Conservation (phyloP, 2,329 filamentous ascomycete genomes). For the Rachicladosporium sp. region DNA sequence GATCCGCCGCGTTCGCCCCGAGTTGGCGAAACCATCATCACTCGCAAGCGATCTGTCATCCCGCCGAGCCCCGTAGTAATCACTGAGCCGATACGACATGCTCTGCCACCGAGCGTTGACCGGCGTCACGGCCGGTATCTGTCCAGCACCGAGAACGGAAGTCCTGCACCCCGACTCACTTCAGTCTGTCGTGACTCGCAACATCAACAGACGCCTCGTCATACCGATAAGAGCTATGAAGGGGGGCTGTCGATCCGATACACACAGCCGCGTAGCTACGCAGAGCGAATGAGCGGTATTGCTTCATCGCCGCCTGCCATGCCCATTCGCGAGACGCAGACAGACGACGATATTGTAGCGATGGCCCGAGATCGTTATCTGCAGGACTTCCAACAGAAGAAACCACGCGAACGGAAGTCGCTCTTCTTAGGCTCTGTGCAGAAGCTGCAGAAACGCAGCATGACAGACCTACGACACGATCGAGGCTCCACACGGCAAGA, state of each 20-base stretch:
- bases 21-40: no score
- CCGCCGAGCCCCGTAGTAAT: no score
- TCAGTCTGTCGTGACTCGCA: no score
- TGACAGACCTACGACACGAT: not conserved
- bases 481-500: not conserved
- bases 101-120: no score
- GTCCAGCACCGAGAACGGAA: no score
- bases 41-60: no score
- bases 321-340: slow-evolving; percentile 13
- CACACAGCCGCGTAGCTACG: slow-evolving; percentile 4
- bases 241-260: slow-evolving; percentile 4
- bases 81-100: no score
- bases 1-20: no score
- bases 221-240: slow-evolving; percentile 7
- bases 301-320: slow-evolving; percentile 2
- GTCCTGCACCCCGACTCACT: no score
- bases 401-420: slow-evolving; percentile 30
- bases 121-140: no score
- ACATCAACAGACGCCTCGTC: slow-evolving; percentile 11
- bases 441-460: slow-evolving; percentile 21
- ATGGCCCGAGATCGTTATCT: slow-evolving; percentile 28
- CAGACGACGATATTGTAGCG: slow-evolving; percentile 15
- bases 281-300: slow-evolving; percentile 4
- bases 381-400: slow-evolving; percentile 29
- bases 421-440: slow-evolving; percentile 33